Evolutionary conservation across 2,329 filamentous ascomycete species (phyloP).

Genomic region (Arthrobotrys iridis): DNA sequence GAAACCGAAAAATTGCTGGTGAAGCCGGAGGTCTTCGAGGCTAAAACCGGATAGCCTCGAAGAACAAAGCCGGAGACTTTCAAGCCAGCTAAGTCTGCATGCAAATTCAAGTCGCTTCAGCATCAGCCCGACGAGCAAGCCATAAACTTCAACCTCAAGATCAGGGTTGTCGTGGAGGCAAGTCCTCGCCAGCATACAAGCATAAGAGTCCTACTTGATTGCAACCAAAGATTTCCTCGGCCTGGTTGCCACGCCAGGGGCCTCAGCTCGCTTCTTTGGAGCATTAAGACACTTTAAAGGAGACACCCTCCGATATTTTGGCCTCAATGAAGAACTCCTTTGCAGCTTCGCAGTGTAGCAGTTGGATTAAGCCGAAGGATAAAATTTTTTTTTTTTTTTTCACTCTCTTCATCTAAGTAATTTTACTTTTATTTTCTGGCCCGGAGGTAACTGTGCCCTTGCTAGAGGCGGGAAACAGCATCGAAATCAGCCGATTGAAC

Average conservation of each 20-base stretch:
- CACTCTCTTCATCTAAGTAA: background rate
- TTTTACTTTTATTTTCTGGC: background rate
- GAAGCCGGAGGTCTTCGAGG: no score
- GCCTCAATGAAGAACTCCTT: no score
- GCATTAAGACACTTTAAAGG: background rate
- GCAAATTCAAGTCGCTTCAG: no score
- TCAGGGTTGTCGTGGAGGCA: constrained; percentile 4
- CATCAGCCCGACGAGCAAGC: no score
- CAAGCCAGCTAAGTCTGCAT: no score
- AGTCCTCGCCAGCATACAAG: constrained; percentile 4
- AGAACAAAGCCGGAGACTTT: no score
- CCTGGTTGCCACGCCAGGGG: constrained; percentile 18
- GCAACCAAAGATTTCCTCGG: constrained; percentile 4
- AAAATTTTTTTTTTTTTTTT: background rate
- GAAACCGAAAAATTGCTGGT: no score
- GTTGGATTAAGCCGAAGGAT: background rate
- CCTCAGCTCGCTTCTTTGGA: background rate
- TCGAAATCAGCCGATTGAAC: constrained; percentile 33
- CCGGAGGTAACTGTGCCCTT: background rate
- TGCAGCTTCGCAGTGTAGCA: no score
- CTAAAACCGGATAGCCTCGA: no score
- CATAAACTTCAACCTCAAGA: no score
- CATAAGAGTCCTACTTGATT: constrained; percentile 9
- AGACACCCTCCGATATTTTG: background rate
- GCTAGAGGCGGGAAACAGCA: constrained; percentile 28